phyloP scores from a whole-genome alignment of 495 filamentous ascomycete species.

The Clohesyomyces aquaticus region DNA sequence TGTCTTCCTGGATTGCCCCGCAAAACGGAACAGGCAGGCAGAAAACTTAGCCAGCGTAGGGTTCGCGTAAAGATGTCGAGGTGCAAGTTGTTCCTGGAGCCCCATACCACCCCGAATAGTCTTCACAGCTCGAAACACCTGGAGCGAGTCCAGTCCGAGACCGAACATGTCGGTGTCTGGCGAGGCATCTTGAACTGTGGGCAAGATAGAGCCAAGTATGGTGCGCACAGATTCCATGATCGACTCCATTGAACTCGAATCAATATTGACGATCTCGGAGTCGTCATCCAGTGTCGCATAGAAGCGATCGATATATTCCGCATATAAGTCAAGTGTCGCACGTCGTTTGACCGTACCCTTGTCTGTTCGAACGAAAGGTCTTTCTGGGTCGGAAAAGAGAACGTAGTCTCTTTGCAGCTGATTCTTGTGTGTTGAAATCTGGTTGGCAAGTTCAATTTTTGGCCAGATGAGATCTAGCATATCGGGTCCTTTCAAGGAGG shows the following conservation, averaged over 20 bases:
- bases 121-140: not conserved
- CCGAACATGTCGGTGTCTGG: slow-evolving; percentile 5
- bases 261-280: too few species aligned
- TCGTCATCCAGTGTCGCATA: slow-evolving; percentile 7
- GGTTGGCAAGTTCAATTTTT: slow-evolving; percentile 7
- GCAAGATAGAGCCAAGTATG: not conserved
- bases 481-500: not conserved
- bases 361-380: slow-evolving; percentile 2
- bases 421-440: not conserved
- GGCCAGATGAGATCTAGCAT: slow-evolving; percentile 7
- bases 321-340: slow-evolving; percentile 4
- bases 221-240: not conserved
- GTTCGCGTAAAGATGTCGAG: slow-evolving; percentile 7
- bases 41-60: slow-evolving; percentile 4
- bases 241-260: not conserved
- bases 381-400: slow-evolving; percentile 5
- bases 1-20: not conserved
- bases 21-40: too few species aligned
- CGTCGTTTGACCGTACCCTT: slow-evolving; percentile 5
- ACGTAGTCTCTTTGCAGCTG: not conserved
- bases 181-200: not conserved
- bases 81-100: slow-evolving; percentile 3
- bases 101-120: not conserved
- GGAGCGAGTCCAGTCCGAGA: slow-evolving; percentile 9
- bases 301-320: slow-evolving; percentile 2